A percentile compares a stretch with the other conserved stretches of the same genome.
Evolutionary conservation across 495 filamentous ascomycete species (phyloP).

Genomic region (Penicillium canescens): DNA sequence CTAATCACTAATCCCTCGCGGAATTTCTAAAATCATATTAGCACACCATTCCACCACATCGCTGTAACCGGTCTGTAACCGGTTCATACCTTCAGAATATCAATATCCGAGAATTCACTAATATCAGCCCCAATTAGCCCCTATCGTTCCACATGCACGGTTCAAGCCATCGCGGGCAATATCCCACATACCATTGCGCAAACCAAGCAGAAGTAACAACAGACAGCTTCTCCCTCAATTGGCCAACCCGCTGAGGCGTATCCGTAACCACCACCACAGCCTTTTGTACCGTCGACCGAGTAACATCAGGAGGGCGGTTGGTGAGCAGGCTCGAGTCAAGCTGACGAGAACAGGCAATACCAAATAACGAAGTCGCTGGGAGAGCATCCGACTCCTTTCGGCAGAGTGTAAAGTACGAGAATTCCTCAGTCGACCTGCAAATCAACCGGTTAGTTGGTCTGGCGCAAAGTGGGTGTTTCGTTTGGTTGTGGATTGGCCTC

Average conservation of each 20-base stretch:
- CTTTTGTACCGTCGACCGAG: conserved; percentile 94
- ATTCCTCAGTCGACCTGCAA: conserved; percentile 80
- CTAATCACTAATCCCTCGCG: conserved; percentile 81
- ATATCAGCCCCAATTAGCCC: conserved; percentile 18
- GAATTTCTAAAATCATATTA: conserved; percentile 63
- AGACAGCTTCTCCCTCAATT: conserved; percentile 78
- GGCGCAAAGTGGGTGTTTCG: neutral
- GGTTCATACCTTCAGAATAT: conserved; percentile 63
- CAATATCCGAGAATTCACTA: conserved; percentile 71
- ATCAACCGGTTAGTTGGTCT: conserved; percentile 1
- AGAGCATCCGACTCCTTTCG: conserved; percentile 57
- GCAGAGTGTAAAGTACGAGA: conserved; percentile 95
- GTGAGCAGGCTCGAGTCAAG: conserved; percentile 77
- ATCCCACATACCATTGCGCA: conserved; percentile 75
- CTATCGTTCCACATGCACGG: neutral
- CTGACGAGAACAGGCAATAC: conserved; percentile 93
- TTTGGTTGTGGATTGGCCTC: neutral
- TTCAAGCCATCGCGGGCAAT: neutral
- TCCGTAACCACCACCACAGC: conserved; percentile 97
- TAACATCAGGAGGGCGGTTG: conserved; percentile 82
- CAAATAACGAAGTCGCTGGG: conserved; percentile 85
- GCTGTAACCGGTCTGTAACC: neutral
- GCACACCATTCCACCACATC: neutral
- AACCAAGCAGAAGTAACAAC: conserved; percentile 97
- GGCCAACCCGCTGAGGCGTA: conserved; percentile 76